phyloP scores from a whole-genome alignment of 306 rosid species.

The Fragaria ananassa region DNA sequence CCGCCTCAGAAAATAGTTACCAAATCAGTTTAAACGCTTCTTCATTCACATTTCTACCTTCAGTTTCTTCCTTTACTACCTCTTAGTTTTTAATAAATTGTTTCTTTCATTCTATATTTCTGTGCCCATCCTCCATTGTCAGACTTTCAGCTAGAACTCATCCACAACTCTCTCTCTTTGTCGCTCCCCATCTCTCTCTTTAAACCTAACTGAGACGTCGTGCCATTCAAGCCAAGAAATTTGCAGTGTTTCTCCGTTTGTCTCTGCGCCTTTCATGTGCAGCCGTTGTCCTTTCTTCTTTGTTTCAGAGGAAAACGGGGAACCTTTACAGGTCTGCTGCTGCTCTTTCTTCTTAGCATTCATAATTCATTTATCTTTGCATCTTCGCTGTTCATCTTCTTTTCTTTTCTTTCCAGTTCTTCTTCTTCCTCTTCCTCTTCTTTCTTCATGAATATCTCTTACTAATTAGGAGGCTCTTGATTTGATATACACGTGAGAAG shows the following conservation, averaged over 20 bases:
- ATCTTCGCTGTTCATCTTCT: not conserved
- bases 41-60: constrained; percentile 6
- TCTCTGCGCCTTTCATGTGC: constrained; percentile 39
- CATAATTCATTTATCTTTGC: not conserved
- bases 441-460: not conserved
- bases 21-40: not conserved
- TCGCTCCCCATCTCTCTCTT: constrained; percentile 26
- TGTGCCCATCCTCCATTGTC: constrained; percentile 71
- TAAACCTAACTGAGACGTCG: constrained; percentile 51
- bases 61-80: not conserved
- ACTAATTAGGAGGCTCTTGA: not conserved
- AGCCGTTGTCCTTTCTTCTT: constrained; percentile 19
- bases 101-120: constrained; percentile 59
- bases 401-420: not conserved
- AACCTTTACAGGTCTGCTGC: constrained; percentile 42
- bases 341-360: not conserved
- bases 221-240: constrained; percentile 86
- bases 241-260: constrained; percentile 35
- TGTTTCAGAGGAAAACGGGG: constrained; percentile 15
- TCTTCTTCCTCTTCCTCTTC: not conserved
- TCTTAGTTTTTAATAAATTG: constrained; percentile 1
- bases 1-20: not conserved
- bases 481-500: not conserved
- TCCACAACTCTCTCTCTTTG: constrained; percentile 41
- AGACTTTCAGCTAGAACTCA: constrained; percentile 50